A percentile compares a stretch with the other conserved stretches of the same genome.
These are phyloP conservation scores for Argentina anserina DNA, from an alignment of 306 rosid genomes.

Conservation along the genomic window DNA sequence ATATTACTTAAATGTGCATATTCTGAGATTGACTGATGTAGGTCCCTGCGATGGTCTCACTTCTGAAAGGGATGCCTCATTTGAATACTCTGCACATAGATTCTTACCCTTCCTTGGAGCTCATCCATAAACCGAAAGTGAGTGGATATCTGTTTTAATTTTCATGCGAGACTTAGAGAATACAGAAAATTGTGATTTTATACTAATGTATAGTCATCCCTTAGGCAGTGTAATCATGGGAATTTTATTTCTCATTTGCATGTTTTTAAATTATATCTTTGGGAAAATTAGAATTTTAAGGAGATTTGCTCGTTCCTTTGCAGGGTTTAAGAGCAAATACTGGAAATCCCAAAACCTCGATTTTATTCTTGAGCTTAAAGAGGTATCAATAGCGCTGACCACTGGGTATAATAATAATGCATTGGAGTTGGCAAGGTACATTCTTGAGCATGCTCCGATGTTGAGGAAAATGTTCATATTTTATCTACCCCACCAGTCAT, in stretches of 20 bases:
- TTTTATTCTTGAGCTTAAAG: background rate
- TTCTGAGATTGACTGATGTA: background rate
- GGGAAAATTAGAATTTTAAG: too few relatives aligned
- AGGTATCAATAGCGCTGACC: background rate
- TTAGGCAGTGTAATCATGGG: background rate
- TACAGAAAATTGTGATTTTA: too few relatives aligned
- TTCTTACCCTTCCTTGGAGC: background rate
- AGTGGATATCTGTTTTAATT: background rate
- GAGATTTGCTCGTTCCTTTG: background rate
- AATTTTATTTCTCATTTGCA: too few relatives aligned
- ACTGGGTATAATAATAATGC: background rate
- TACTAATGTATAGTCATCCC: background rate
- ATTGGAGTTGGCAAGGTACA: background rate
- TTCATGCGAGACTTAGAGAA: too few relatives aligned
- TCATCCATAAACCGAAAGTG: background rate
- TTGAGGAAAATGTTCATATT: conserved; percentile 3
- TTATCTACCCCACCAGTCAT: background rate
- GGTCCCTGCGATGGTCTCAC: background rate
- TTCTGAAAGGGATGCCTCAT: background rate
- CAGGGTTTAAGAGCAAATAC: background rate
- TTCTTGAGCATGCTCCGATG: background rate
- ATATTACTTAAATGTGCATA: too few relatives aligned
- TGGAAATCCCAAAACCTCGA: background rate
- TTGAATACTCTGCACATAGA: background rate
- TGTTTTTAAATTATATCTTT: background rate